These are phyloP conservation scores for Schrenkiella parvula DNA, from an alignment of 345 rosid genomes.

Conservation along the genomic window DNA sequence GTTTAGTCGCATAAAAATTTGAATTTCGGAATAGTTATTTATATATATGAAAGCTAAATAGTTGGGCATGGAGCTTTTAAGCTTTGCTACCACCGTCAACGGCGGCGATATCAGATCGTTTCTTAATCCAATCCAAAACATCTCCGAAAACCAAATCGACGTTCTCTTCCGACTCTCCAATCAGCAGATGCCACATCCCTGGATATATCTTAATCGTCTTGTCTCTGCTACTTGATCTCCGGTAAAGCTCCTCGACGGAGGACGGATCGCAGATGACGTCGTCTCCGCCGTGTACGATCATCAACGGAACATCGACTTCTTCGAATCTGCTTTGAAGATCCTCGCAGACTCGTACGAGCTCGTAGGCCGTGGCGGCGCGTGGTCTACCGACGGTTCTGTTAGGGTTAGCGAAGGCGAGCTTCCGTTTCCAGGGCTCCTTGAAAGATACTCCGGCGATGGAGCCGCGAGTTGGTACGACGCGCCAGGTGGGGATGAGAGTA, in stretches of 20 bases:
- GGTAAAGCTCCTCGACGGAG: conserved; percentile 64
- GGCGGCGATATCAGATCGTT: conserved; percentile 35
- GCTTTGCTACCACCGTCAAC: neutral
- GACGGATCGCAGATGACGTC: conserved; percentile 79
- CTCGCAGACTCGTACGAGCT: conserved; percentile 62
- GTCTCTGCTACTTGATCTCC: conserved; percentile 61
- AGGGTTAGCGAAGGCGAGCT: conserved; percentile 63
- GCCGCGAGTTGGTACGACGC: conserved; percentile 86
- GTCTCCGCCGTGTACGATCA: conserved; percentile 75
- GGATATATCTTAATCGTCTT: conserved; percentile 72
- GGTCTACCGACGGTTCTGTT: conserved; percentile 54
- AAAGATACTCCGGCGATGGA: conserved; percentile 59
- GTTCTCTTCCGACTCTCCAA: conserved; percentile 72
- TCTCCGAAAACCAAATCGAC: conserved; percentile 75
- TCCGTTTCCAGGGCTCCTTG: conserved; percentile 82
- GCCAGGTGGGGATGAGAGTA: conserved; percentile 77
- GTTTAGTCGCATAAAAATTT: neutral
- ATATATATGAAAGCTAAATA: neutral
- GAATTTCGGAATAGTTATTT: neutral
- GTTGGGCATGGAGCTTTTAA: neutral
- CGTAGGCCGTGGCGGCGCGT: conserved; percentile 84
- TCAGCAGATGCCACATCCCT: conserved; percentile 86
- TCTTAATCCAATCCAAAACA: conserved; percentile 61
- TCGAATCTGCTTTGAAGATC: conserved; percentile 78
- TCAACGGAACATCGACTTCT: conserved; percentile 72